Evolutionary conservation across 768 basidiomycete species (phyloP), one percentile per base, ranked within the genome.

Genomic region (Lyophyllum shimeji): DNA sequence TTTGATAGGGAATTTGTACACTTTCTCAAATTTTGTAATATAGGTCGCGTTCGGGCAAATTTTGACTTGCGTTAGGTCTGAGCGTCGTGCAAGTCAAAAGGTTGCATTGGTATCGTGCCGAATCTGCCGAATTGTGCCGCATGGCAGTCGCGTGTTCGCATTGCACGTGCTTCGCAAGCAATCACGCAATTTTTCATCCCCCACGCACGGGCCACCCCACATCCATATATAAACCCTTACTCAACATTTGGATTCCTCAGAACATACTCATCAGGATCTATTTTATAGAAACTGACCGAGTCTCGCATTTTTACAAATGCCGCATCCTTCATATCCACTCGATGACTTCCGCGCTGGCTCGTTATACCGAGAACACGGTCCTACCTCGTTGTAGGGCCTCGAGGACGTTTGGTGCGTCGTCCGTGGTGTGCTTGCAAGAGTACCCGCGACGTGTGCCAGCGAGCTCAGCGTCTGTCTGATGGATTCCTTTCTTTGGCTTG

Each of bases 251-350:
- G 59, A 44, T 49, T 60, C 42, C 52, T 50, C 55, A 56, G 52
- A 53, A 49, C 56, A 57, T 57, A 57, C 56, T 57, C 56, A 57
- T 57, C 56, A 57, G 56, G 56, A 57, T 57, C 56, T 57, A 57
- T 57, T 57, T 57, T 57, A 57, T 57, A 57, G 56, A 57, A 57
- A 57, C 56, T 57, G 56, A 57, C 56, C 56, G 56, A 57, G 56
- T 57, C 56, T 57, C 56, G 56, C 56, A 57, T 57, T 57, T 57
- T 57, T 57, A 57, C 56, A 57, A 57, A 57, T 57, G 56, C 56
- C 56, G 50, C 56, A 57, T 57, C 56, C 56, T 57, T 57, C 56
- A 57, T 57, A 51, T 57, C 56, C 56, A 57, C 56, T 57, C 56
- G 56, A 57, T 53, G 51, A 57, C 51, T 15, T 57, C 52, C 45